These are phyloP conservation scores for Delonix regia DNA, from an alignment of 306 rosid genomes.

Conservation along the genomic window DNA sequence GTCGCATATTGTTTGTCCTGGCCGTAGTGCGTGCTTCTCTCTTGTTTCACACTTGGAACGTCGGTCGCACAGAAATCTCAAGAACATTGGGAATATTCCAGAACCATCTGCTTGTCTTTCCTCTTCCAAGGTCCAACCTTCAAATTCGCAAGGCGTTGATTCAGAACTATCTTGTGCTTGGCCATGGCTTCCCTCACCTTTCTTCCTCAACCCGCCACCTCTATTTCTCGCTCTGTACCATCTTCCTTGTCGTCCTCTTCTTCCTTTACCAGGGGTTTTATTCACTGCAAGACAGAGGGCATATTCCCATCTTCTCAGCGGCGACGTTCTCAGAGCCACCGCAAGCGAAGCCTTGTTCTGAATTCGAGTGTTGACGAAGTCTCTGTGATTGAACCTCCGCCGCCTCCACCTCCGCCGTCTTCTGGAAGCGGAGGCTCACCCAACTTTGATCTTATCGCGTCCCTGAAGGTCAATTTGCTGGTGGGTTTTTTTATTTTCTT, in stretches of 20 bases:
- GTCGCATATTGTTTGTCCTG: neutral
- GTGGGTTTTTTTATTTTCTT: conserved; percentile 38
- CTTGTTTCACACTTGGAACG: neutral
- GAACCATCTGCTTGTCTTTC: neutral
- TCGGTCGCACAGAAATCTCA: neutral
- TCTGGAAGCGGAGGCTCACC: conserved; percentile 6
- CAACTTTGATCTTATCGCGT: conserved; percentile 43
- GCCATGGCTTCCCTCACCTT: conserved; percentile 54
- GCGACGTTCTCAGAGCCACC: conserved; percentile 16
- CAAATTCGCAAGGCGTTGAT: neutral
- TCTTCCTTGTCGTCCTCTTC: conserved; percentile 23
- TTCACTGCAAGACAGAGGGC: conserved; percentile 25
- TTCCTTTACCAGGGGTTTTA: conserved; percentile 8
- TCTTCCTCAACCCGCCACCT: conserved; percentile 37
- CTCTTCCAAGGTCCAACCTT: neutral
- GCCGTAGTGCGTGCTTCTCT: neutral
- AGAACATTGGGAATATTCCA: neutral
- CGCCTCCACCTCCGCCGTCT: conserved; percentile 37
- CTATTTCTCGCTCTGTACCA: conserved; percentile 24
- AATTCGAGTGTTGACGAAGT: conserved; percentile 47
- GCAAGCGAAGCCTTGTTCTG: conserved; percentile 37
- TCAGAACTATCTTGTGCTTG: neutral
- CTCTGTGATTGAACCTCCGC: conserved; percentile 40
- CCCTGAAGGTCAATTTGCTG: conserved; percentile 77
- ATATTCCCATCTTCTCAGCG: conserved; percentile 14